phyloP scores from a whole-genome alignment of 345 rosid species.

The Populus alba region DNA sequence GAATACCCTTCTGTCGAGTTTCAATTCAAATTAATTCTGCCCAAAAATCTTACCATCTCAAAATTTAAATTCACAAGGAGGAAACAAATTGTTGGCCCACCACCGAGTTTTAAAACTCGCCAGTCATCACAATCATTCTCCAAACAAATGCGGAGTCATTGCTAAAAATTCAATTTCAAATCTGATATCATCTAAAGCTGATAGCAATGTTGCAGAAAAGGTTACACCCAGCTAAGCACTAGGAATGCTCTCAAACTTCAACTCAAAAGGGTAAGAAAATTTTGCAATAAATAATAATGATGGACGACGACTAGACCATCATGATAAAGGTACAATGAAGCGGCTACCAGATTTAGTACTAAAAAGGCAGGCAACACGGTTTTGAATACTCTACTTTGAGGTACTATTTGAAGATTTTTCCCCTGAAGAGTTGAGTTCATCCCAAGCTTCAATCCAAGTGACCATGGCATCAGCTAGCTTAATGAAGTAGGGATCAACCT shows the following conservation, averaged over 20 bases:
- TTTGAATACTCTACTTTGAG: conserved; percentile 14
- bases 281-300: background rate
- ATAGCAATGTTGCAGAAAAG: background rate
- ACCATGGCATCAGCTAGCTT: conserved; percentile 54
- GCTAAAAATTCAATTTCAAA: background rate
- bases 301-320: background rate
- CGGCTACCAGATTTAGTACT: background rate
- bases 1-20: background rate
- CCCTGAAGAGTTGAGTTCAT: conserved; percentile 35
- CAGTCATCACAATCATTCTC: background rate
- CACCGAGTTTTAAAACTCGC: background rate
- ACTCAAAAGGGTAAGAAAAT: background rate
- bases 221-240: background rate
- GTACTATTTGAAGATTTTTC: conserved; percentile 13
- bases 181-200: background rate
- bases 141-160: background rate
- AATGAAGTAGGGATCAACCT: conserved; percentile 43
- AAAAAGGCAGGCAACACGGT: background rate
- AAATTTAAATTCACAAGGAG: background rate
- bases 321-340: background rate
- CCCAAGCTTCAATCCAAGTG: conserved; percentile 59
- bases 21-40: background rate
- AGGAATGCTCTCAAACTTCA: background rate
- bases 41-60: background rate
- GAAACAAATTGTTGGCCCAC: background rate